Evolutionary conservation across 352 stramenopile genomes (phyloP).

Genomic region (Phytophthora brassicae): DNA sequence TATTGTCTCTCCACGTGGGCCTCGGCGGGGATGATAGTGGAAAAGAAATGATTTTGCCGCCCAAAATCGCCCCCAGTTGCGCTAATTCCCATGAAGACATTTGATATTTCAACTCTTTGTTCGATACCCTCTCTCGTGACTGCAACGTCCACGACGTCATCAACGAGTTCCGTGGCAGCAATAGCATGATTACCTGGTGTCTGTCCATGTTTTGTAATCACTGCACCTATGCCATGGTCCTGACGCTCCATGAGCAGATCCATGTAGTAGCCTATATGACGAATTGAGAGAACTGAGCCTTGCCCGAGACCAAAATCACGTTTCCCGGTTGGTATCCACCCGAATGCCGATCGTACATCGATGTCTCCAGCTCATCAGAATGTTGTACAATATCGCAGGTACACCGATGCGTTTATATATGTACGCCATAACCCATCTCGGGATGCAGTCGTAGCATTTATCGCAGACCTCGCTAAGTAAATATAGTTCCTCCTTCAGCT

Average conservation of each 20-base stretch:
- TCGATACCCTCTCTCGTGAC: no score
- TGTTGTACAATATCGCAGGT: no score
- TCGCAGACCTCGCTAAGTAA: conserved; percentile 1
- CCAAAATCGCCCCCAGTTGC: neutral
- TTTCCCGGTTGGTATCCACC: conserved; percentile 1
- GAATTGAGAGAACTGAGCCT: conserved; percentile 7
- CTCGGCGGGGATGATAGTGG: neutral
- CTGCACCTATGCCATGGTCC: neutral
- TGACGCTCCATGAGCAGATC: neutral
- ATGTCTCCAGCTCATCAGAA: neutral
- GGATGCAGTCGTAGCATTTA: conserved; percentile 11
- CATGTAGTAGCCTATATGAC: conserved; percentile 10
- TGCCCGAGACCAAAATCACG: conserved; percentile 6
- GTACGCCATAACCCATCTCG: neutral
- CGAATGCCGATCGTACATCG: conserved; percentile 4
- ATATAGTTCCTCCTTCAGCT: neutral
- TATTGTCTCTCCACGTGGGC: neutral
- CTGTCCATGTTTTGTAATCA: no score
- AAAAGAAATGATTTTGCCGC: neutral
- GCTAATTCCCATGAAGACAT: neutral
- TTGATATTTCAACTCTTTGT: neutral
- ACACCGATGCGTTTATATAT: no score
- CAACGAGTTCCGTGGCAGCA: no score
- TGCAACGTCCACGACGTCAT: no score
- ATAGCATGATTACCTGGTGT: no score